phyloP scores from a whole-genome alignment of 129 eudicot species.

The Chrysanthemum lavandulifolium region DNA sequence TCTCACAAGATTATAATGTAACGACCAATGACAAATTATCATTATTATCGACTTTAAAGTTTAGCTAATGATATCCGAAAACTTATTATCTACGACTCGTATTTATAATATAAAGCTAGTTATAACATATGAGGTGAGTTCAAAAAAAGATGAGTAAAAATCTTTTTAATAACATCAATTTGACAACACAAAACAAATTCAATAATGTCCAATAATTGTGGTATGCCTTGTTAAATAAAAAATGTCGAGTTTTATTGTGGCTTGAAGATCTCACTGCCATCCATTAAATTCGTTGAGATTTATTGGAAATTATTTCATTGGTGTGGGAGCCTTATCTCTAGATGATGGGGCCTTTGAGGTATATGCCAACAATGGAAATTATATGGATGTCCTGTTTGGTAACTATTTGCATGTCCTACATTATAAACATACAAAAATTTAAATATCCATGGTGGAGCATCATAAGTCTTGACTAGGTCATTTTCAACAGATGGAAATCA shows the following conservation, averaged over 20 bases:
- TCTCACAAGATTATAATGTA: no score
- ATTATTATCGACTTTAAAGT: no score
- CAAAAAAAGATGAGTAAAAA: no score
- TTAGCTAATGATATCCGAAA: no score
- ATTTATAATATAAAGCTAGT: no score
- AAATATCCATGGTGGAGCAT: neutral
- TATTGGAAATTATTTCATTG: slow-evolving; percentile 24
- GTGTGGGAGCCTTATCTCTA: slow-evolving; percentile 40
- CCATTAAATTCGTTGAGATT: slow-evolving; percentile 11
- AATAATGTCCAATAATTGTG: neutral
- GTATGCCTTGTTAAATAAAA: neutral
- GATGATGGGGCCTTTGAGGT: slow-evolving; percentile 21
- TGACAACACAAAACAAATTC: neutral
- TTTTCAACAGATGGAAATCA: no score
- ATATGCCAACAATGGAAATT: slow-evolving; percentile 6
- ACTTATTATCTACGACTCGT: no score
- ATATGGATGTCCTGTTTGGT: neutral
- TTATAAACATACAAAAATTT: neutral
- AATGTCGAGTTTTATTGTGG: slow-evolving; percentile 3
- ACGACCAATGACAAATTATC: no score
- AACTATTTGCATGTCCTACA: neutral
- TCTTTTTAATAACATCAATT: no score
- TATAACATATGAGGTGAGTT: no score
- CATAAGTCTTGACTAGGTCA: neutral
- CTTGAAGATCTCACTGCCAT: slow-evolving; percentile 5